Conservation (phyloP, 2,329 filamentous ascomycete species). For the Penicillium palitans region DNA sequence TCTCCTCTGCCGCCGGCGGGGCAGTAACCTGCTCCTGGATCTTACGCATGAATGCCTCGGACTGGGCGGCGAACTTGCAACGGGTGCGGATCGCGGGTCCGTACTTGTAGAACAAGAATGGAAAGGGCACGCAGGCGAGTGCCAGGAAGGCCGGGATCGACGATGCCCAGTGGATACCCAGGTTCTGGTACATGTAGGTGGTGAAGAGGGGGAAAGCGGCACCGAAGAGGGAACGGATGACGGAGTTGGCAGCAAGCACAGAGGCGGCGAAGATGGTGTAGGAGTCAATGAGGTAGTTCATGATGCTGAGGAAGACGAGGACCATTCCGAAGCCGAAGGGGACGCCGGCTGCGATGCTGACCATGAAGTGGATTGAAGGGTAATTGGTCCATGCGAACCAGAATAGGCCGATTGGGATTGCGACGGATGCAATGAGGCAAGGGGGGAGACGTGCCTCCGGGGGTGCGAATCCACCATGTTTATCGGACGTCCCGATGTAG, state of each 20-base stretch:
- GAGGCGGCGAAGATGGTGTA: conserved; percentile 32
- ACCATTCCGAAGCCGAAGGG: conserved; percentile 32
- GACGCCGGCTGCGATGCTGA: conserved; percentile 26
- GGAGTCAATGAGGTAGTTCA: conserved; percentile 32
- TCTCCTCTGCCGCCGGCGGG: conserved; percentile 19
- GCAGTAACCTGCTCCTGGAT: conserved; percentile 31
- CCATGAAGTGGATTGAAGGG: conserved; percentile 28
- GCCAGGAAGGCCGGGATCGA: conserved; percentile 29
- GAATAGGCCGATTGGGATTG: conserved; percentile 32
- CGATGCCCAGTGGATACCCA: conserved; percentile 31
- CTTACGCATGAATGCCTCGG: conserved; percentile 40
- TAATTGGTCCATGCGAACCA: conserved; percentile 38
- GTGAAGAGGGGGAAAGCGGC: conserved; percentile 32
- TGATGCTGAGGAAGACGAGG: conserved; percentile 27
- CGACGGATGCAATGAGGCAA: conserved; percentile 27
- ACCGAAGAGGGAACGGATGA: conserved; percentile 29
- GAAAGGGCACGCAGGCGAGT: conserved; percentile 29
- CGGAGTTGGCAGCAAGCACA: conserved; percentile 28
- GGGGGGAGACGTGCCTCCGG: conserved; percentile 33
- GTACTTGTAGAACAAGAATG: conserved; percentile 32
- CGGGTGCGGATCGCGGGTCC: conserved; percentile 23
- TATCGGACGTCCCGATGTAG: conserved; percentile 21
- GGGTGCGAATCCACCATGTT: conserved; percentile 25
- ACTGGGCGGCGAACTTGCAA: conserved; percentile 32
- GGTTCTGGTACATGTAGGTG: conserved; percentile 28